These are phyloP conservation scores for Lentinula lateritia DNA, from an alignment of 768 basidiomycete genomes.

Conservation along the genomic window DNA sequence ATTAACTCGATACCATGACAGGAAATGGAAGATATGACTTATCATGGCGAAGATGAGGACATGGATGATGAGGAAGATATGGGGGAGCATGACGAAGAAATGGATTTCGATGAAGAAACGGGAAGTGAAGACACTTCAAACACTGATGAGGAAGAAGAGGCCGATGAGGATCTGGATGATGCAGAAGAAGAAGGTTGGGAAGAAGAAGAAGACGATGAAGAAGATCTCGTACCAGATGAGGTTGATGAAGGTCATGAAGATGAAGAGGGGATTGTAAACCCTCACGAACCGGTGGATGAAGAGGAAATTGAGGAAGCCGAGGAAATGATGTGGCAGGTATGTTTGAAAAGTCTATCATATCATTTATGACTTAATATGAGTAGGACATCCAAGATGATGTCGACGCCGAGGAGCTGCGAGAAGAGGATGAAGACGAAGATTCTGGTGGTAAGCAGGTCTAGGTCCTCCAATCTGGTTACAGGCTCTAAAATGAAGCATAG, in stretches of 20 bases:
- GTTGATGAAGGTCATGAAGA: constrained; percentile 43
- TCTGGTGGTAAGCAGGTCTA: constrained; percentile 39
- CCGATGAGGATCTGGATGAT: constrained; percentile 57
- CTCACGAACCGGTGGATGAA: constrained; percentile 26
- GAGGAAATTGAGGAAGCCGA: constrained; percentile 43
- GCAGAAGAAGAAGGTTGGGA: constrained; percentile 60
- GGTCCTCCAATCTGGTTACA: background rate
- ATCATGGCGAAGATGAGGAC: constrained; percentile 55
- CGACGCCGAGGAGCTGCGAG: constrained; percentile 39
- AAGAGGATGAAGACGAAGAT: constrained; percentile 60
- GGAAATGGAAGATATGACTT: constrained; percentile 85
- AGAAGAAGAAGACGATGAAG: constrained; percentile 64
- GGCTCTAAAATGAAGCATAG: background rate
- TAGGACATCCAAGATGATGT: constrained; percentile 52
- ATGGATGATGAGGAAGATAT: constrained; percentile 82
- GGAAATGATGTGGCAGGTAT: constrained; percentile 56
- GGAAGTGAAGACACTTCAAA: constrained; percentile 79
- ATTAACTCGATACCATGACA: constrained; percentile 19
- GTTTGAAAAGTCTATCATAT: constrained; percentile 15
- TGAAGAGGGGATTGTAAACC: constrained; percentile 43
- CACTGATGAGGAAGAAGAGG: constrained; percentile 64
- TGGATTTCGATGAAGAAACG: constrained; percentile 82
- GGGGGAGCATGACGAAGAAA: constrained; percentile 79
- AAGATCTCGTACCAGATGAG: constrained; percentile 38
- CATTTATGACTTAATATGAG: constrained; percentile 7